Conservation (phyloP, 2,329 filamentous ascomycete genomes). For the Drechslera avenae region DNA sequence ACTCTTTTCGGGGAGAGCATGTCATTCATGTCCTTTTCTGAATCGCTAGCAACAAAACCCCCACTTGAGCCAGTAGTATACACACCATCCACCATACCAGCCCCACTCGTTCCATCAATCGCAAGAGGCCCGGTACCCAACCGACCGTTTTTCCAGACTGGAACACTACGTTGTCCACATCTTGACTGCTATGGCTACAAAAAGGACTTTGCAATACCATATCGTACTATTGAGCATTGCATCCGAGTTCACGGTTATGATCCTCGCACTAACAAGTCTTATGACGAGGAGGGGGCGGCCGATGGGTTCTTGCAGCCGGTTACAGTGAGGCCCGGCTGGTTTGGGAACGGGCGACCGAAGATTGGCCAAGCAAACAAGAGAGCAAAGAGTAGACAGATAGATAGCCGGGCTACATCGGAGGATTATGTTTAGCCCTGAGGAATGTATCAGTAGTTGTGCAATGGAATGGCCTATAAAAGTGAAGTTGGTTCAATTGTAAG, state of each 20-base stretch:
- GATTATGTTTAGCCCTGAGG: not conserved
- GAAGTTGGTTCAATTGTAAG: too few relatives aligned
- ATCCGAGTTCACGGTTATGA: conserved; percentile 52
- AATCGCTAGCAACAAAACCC: conserved; percentile 37
- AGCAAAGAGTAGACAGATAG: conserved; percentile 12
- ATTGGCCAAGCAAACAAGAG: conserved; percentile 22
- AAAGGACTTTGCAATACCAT: conserved; percentile 31
- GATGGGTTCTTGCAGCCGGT: conserved; percentile 70
- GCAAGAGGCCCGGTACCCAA: conserved; percentile 10
- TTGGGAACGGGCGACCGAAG: conserved; percentile 31
- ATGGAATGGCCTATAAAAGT: not conserved
- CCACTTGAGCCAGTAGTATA: conserved; percentile 42
- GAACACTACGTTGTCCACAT: conserved; percentile 42
- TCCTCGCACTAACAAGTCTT: conserved; percentile 49
- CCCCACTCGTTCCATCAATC: conserved; percentile 7
- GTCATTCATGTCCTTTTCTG: conserved; percentile 63
- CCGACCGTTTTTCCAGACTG: conserved; percentile 36
- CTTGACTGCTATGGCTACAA: conserved; percentile 34
- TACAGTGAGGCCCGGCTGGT: conserved; percentile 36
- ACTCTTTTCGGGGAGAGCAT: conserved; percentile 76
- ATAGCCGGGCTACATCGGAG: conserved; percentile 1
- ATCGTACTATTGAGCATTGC: conserved; percentile 53
- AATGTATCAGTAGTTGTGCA: not conserved
- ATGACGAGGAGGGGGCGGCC: conserved; percentile 55
- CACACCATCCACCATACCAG: conserved; percentile 37